Percentiles rank a stretch among this genome's conserved stretches.
phyloP scores from a whole-genome alignment of 2,329 filamentous ascomycete species.

The Aspergillus ochraceoroseus region DNA sequence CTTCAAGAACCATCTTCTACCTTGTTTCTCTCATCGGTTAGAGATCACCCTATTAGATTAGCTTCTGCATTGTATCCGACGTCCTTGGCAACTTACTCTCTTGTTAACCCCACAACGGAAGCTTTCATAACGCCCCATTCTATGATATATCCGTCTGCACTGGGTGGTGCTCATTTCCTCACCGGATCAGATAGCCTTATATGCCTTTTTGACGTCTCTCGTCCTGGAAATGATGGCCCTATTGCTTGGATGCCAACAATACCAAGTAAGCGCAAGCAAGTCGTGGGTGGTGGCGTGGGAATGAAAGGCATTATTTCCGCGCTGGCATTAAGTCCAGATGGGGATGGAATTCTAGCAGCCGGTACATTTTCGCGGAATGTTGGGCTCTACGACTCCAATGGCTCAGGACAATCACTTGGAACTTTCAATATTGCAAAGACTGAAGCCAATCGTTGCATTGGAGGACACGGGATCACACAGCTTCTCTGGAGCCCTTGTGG shows the following conservation, averaged over 20 bases:
- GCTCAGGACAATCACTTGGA: constrained; percentile 48
- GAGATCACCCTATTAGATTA: constrained; percentile 54
- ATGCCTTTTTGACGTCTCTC: constrained; percentile 52
- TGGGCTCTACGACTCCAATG: constrained; percentile 51
- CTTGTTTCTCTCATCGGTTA: constrained; percentile 49
- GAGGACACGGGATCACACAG: constrained; percentile 53
- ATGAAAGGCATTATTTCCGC: constrained; percentile 56
- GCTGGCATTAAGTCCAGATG: constrained; percentile 43
- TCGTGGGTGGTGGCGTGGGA: constrained; percentile 45
- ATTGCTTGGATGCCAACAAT: constrained; percentile 45
- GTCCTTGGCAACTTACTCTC: constrained; percentile 50
- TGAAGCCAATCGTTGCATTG: constrained; percentile 36
- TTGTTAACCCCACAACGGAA: constrained; percentile 54
- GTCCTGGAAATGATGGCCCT: constrained; percentile 46
- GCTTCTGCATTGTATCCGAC: constrained; percentile 51
- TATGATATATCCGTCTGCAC: constrained; percentile 48
- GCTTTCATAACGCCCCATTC: constrained; percentile 52
- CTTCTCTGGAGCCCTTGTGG: constrained; percentile 56
- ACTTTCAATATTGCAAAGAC: constrained; percentile 48
- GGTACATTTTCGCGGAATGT: constrained; percentile 55
- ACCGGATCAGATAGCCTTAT: constrained; percentile 54
- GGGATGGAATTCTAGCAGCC: constrained; percentile 51
- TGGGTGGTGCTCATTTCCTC: constrained; percentile 50
- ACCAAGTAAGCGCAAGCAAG: constrained; percentile 46
- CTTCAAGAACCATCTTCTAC: constrained; percentile 48